Evolutionary conservation across 2,329 filamentous ascomycete genomes (phyloP).

Genomic region (Penicillium janthinellum): DNA sequence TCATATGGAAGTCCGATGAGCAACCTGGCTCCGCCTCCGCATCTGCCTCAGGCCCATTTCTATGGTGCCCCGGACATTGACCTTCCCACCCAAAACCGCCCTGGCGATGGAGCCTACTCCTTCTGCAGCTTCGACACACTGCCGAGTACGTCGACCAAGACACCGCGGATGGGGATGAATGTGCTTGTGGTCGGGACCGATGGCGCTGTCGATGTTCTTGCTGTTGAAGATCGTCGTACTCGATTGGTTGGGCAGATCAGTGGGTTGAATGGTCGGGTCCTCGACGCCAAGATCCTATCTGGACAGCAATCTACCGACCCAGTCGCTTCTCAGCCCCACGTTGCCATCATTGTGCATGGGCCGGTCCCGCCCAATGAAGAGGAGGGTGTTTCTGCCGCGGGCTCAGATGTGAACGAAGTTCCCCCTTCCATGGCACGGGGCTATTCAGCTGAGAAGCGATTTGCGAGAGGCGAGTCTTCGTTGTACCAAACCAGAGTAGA

Average conservation of each 20-base stretch:
- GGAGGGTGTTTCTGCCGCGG: conserved; percentile 36
- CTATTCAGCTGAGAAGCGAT: conserved; percentile 24
- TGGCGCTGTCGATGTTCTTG: conserved; percentile 74
- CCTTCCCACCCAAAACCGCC: conserved; percentile 33
- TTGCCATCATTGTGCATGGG: conserved; percentile 80
- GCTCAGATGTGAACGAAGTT: conserved; percentile 40
- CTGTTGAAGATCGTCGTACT: conserved; percentile 70
- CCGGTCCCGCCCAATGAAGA: conserved; percentile 60
- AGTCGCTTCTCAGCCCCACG: conserved; percentile 65
- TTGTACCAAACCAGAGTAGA: conserved; percentile 84
- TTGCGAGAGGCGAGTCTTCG: conserved; percentile 31
- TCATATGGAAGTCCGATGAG: conserved; percentile 41
- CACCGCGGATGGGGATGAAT: conserved; percentile 51
- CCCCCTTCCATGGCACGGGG: conserved; percentile 30
- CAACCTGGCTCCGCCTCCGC: conserved; percentile 61
- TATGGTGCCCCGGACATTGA: conserved; percentile 75
- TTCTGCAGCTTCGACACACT: conserved; percentile 81
- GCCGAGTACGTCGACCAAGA: conserved; percentile 48
- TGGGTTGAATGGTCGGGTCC: conserved; percentile 76
- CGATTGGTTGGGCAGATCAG: conserved; percentile 71
- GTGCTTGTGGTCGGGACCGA: conserved; percentile 79
- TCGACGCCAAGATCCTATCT: conserved; percentile 79
- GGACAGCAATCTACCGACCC: conserved; percentile 62
- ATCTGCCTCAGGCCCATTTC: conserved; percentile 75
- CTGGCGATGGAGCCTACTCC: conserved; percentile 62